Evolutionary conservation across 768 basidiomycete genomes (phyloP).

Genomic region (Tylopilus balloui): DNA sequence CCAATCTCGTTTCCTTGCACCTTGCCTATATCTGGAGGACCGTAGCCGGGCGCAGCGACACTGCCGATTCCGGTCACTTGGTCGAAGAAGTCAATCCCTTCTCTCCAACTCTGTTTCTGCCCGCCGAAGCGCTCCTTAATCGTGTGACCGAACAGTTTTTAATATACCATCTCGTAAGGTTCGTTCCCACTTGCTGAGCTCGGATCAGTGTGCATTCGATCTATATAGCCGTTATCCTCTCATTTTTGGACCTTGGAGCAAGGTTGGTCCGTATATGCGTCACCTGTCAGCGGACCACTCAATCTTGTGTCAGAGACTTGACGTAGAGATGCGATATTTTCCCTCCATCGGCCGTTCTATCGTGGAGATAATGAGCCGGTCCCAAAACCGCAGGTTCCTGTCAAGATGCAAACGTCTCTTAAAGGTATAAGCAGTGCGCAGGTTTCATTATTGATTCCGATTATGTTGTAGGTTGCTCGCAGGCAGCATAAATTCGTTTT

Average conservation of each 20-base stretch:
- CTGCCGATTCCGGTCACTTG: constrained; percentile 24
- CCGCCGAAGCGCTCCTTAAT: constrained; percentile 49
- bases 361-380: constrained; percentile 47
- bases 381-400: constrained; percentile 45
- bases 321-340: constrained; percentile 47
- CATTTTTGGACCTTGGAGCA: constrained; percentile 66
- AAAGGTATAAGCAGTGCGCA: constrained; percentile 38
- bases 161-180: constrained; percentile 58
- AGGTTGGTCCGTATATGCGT: constrained; percentile 38
- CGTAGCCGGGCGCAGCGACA: constrained; percentile 3
- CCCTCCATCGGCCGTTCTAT: constrained; percentile 48
- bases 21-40: constrained; percentile 41
- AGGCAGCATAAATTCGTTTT: constrained; percentile 25
- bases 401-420: constrained; percentile 41
- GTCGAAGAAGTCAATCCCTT: constrained; percentile 45
- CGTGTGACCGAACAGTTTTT: constrained; percentile 52
- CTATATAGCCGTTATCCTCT: constrained; percentile 64
- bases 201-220: constrained; percentile 11
- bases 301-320: constrained; percentile 46
- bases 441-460: constrained; percentile 11
- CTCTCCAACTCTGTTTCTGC: constrained; percentile 49
- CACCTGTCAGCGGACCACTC: neutral
- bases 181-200: constrained; percentile 14
- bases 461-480: constrained; percentile 20
- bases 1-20: constrained; percentile 35